A percentile compares a stretch with the other conserved stretches of the same genome.
Conservation (phyloP, 106 monocot species). For the Dendrobium huoshanense region DNA sequence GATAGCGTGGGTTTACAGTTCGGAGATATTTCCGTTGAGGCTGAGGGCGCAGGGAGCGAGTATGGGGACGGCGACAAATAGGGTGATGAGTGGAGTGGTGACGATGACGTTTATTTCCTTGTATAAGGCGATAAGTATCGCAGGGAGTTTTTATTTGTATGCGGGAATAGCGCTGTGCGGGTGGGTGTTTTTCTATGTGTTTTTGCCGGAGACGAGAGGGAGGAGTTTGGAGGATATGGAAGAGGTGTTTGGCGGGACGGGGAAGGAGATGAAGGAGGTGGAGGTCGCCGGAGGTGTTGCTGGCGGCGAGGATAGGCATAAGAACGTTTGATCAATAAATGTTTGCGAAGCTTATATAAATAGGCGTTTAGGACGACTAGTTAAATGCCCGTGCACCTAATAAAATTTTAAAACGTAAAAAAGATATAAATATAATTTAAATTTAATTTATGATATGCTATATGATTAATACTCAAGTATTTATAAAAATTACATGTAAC, state of each 20-base stretch:
- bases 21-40: constrained; percentile 41
- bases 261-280: not conserved
- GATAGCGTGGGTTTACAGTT: constrained; percentile 43
- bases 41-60: constrained; percentile 36
- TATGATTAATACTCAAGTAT: no score
- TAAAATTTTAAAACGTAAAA: no score
- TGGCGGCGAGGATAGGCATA: not conserved
- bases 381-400: no score
- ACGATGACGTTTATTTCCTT: constrained; percentile 31
- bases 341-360: no score
- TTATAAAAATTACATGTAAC: no score
- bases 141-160: constrained; percentile 36
- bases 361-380: no score
- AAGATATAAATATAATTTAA: no score
- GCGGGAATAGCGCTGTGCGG: constrained; percentile 24
- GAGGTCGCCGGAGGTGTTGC: not conserved
- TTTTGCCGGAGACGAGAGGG: constrained; percentile 40
- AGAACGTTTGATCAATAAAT: no score
- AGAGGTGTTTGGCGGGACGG: constrained; percentile 17
- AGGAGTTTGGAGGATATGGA: constrained; percentile 33
- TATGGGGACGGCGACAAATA: constrained; percentile 22
- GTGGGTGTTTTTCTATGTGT: constrained; percentile 24
- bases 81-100: constrained; percentile 26
- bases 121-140: constrained; percentile 33
- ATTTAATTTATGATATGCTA: no score